These are phyloP conservation scores for Cordyceps militaris DNA, from an alignment of 2,329 filamentous ascomycete genomes.

Conservation along the genomic window DNA sequence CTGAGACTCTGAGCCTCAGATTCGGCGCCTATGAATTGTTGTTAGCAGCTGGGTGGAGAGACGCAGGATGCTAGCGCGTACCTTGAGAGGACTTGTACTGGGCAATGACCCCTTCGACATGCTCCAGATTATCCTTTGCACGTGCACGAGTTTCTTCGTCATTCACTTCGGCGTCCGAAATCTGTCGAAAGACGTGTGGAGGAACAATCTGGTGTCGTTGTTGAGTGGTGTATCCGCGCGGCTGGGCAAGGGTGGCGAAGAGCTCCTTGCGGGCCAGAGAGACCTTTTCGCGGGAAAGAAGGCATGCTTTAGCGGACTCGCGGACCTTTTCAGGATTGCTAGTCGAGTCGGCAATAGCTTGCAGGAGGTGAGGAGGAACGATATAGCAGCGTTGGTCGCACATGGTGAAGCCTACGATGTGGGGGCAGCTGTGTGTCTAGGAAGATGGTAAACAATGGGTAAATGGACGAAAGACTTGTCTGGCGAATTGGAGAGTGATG, in stretches of 20 bases:
- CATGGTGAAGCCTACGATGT: conserved; percentile 1
- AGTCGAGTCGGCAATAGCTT: conserved; percentile 33
- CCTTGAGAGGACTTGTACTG: conserved; percentile 20
- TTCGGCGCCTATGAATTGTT: conserved; percentile 15
- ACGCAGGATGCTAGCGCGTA: conserved; percentile 14
- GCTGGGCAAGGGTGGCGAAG: conserved; percentile 27
- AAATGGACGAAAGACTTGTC: neutral
- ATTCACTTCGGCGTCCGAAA: conserved; percentile 30
- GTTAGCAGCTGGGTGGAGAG: neutral
- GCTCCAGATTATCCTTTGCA: conserved; percentile 33
- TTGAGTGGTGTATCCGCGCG: conserved; percentile 22
- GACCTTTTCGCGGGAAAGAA: conserved; percentile 28
- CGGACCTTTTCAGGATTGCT: conserved; percentile 30
- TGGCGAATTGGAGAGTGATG: too few relatives aligned
- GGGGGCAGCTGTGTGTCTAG: neutral
- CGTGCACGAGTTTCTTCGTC: conserved; percentile 31
- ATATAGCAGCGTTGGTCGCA: conserved; percentile 29
- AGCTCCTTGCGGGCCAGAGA: conserved; percentile 27
- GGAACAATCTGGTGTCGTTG: conserved; percentile 30
- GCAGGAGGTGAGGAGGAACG: conserved; percentile 40
- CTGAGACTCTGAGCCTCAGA: neutral
- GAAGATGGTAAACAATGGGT: neutral
- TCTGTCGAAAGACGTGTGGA: conserved; percentile 30
- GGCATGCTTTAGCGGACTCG: conserved; percentile 28
- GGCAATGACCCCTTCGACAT: conserved; percentile 27